phyloP scores from a whole-genome alignment of 371 early-diverging fungal species.

The Sporodiniella umbellata region DNA sequence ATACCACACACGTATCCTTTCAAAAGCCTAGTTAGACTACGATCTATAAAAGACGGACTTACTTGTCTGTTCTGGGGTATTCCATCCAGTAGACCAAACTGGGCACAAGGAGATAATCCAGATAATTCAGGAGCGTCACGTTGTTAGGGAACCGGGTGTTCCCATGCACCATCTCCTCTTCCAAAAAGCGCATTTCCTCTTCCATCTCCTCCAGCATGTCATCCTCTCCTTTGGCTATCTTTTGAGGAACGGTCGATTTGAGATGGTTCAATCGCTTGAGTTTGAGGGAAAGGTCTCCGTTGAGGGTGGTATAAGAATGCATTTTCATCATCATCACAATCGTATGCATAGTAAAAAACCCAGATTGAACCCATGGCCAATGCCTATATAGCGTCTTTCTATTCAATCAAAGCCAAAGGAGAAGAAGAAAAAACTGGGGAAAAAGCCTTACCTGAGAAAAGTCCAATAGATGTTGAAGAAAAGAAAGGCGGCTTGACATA shows the following conservation, averaged over 20 bases:
- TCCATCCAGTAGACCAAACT: conserved; percentile 90
- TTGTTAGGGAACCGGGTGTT: conserved; percentile 74
- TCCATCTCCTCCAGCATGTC: conserved; percentile 27
- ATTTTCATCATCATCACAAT: conserved; percentile 94
- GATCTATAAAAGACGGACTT: too few relatives aligned
- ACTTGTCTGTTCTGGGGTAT: conserved; percentile 87
- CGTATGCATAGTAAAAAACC: conserved; percentile 84
- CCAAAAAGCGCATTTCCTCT: conserved; percentile 53
- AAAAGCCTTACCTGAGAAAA: conserved; percentile 57
- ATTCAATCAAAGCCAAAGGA: too few relatives aligned
- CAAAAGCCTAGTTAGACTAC: too few relatives aligned
- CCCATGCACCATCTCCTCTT: conserved; percentile 59
- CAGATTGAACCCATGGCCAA: conserved; percentile 93
- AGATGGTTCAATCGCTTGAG: conserved; percentile 33
- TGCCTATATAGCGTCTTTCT: conserved; percentile 36
- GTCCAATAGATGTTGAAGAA: conserved; percentile 65
- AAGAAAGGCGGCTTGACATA: conserved; percentile 65
- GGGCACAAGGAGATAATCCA: conserved; percentile 88
- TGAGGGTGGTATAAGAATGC: conserved; percentile 83
- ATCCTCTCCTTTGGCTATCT: conserved; percentile 16
- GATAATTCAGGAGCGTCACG: conserved; percentile 76
- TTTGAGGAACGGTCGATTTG: conserved; percentile 28
- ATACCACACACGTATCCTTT: conserved; percentile 86
- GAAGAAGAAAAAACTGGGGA: too few relatives aligned
- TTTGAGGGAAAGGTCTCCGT: conserved; percentile 67